Evolutionary conservation across 2,329 filamentous ascomycete species (phyloP).

Genomic region (Thelonectria blattea): DNA sequence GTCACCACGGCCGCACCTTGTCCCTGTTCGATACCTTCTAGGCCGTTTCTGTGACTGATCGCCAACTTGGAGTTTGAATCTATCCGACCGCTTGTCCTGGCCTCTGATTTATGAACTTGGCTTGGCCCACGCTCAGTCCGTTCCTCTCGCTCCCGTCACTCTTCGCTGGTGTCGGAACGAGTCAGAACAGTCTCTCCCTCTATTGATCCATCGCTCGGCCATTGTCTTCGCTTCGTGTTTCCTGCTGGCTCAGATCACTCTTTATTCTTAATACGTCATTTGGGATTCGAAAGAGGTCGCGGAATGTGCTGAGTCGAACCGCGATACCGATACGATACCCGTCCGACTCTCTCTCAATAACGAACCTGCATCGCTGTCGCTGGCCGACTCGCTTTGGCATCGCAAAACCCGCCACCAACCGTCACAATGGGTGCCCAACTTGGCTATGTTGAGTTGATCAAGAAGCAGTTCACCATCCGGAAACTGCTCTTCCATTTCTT

Average conservation of each 20-base stretch:
- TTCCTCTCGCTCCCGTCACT: slow-evolving; percentile 19
- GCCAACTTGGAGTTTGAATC: not conserved
- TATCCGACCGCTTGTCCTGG: not conserved
- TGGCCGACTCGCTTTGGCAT: slow-evolving; percentile 16
- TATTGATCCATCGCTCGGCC: slow-evolving; percentile 21
- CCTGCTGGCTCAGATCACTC: slow-evolving; percentile 67
- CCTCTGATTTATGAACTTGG: slow-evolving; percentile 32
- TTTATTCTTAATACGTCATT: slow-evolving; percentile 38
- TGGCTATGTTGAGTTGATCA: slow-evolving; percentile 52
- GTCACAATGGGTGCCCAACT: slow-evolving; percentile 49
- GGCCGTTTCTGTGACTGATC: not conserved
- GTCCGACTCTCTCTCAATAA: slow-evolving; percentile 3
- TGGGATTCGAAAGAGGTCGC: slow-evolving; percentile 2
- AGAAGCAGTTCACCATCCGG: slow-evolving; percentile 69
- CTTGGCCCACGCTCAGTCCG: slow-evolving; percentile 17
- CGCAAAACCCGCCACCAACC: slow-evolving; percentile 25
- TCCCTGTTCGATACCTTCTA: not conserved
- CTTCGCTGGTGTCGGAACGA: slow-evolving; percentile 32
- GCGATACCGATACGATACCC: not conserved
- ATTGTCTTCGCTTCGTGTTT: slow-evolving; percentile 35
- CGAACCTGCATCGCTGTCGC: slow-evolving; percentile 21
- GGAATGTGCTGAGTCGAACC: not conserved
- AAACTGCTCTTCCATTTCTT: slow-evolving; percentile 82
- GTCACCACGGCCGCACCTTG: slow-evolving; percentile 16
- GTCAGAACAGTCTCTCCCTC: slow-evolving; percentile 20